phyloP scores from a whole-genome alignment of 2,329 filamentous ascomycete genomes.

The Sclerotinia sclerotiorum region DNA sequence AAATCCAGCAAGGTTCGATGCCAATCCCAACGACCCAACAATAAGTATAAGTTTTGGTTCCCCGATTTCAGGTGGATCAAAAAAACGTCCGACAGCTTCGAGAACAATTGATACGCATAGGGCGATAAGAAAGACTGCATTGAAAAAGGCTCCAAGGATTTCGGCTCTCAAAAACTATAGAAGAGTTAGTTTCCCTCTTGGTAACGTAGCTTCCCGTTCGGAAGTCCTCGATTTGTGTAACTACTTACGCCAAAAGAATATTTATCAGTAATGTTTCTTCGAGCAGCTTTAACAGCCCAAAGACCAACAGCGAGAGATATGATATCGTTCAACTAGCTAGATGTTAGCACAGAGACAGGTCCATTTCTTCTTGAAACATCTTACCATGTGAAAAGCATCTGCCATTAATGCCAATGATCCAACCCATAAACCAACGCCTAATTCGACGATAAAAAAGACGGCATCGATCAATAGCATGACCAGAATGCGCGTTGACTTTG shows the following conservation, averaged over 20 bases:
- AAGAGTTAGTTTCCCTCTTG: neutral
- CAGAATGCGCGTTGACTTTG: constrained; percentile 88
- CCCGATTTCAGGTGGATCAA: constrained; percentile 84
- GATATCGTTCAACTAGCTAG: constrained; percentile 85
- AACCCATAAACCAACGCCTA: constrained; percentile 81
- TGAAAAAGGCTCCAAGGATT: constrained; percentile 93
- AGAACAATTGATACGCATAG: constrained; percentile 95
- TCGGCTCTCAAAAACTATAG: constrained; percentile 90
- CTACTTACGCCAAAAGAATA: constrained; percentile 87
- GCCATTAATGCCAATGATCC: constrained; percentile 91
- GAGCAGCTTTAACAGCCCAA: constrained; percentile 91
- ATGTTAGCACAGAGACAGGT: constrained; percentile 27
- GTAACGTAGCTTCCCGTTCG: constrained; percentile 32
- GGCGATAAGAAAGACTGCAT: constrained; percentile 95
- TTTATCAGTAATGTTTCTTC: constrained; percentile 80
- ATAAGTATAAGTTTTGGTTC: constrained; percentile 86
- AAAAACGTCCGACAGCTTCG: constrained; percentile 86
- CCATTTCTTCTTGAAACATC: constrained; percentile 34
- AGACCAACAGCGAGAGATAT: constrained; percentile 88
- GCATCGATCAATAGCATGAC: constrained; percentile 90
- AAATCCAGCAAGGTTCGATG: constrained; percentile 86
- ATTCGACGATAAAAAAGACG: constrained; percentile 85
- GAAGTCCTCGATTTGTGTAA: neutral
- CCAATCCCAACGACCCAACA: constrained; percentile 81
- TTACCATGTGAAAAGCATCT: constrained; percentile 96